Percentiles rank a stretch among this genome's conserved stretches.
Evolutionary conservation across 176 grass and related monocot genomes (phyloP).

Genomic region (Aechmea fasciata): DNA sequence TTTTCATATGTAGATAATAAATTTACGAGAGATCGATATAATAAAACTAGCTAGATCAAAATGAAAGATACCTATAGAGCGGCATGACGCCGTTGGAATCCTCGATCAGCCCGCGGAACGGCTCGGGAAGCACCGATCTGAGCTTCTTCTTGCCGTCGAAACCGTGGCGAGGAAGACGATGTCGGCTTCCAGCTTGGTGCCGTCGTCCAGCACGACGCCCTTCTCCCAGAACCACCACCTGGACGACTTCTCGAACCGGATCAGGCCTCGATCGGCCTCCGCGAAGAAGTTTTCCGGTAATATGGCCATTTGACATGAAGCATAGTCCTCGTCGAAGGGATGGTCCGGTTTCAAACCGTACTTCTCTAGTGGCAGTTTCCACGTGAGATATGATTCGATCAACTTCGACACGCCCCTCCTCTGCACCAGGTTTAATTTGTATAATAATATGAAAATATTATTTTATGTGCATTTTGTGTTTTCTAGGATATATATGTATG

Average conservation of each 20-base stretch:
- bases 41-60: too few relatives aligned
- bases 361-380: constrained; percentile 76
- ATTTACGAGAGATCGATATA: too few relatives aligned
- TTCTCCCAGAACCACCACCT: constrained; percentile 69
- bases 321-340: constrained; percentile 97
- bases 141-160: constrained; percentile 96
- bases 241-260: constrained; percentile 47
- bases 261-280: constrained; percentile 51
- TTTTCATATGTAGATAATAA: too few relatives aligned
- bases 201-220: constrained; percentile 62
- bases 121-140: constrained; percentile 50
- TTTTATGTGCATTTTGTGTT: too few relatives aligned
- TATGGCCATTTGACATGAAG: constrained; percentile 96
- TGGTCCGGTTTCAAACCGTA: constrained; percentile 79
- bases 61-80: constrained; percentile 38
- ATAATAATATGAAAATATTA: too few relatives aligned
- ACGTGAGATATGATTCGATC: constrained; percentile 85
- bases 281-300: constrained; percentile 90
- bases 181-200: constrained; percentile 68
- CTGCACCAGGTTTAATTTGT: constrained; percentile 9
- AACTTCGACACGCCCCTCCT: constrained; percentile 73
- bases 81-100: constrained; percentile 74
- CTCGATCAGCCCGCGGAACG: constrained; percentile 42
- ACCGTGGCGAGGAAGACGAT: constrained; percentile 86
- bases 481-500: too few relatives aligned